Conservation (phyloP, 1,139 yeast genomes). For the Pichia sp. region DNA sequence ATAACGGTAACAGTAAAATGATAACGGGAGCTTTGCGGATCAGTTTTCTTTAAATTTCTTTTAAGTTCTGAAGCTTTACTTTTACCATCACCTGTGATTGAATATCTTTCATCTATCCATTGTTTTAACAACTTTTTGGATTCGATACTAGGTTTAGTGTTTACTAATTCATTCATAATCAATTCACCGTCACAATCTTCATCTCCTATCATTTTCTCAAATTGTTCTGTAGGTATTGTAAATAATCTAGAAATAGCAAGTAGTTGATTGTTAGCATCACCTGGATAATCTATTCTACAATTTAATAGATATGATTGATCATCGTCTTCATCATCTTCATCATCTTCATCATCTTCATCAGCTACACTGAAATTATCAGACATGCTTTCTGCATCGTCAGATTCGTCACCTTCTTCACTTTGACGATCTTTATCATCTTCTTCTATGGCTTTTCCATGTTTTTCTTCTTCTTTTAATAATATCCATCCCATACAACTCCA, state of each 20-base stretch:
- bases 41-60: slow-evolving; percentile 6
- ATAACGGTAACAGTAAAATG: slow-evolving; percentile 8
- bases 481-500: slow-evolving; percentile 43
- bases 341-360: slow-evolving; percentile 17
- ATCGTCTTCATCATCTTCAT: slow-evolving; percentile 18
- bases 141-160: not conserved
- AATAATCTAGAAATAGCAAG: slow-evolving; percentile 34
- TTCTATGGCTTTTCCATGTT: too few species aligned
- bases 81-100: slow-evolving; percentile 2
- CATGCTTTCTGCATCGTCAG: slow-evolving; percentile 21
- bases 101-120: slow-evolving; percentile 6
- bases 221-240: slow-evolving; percentile 25
- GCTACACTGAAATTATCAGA: too few species aligned
- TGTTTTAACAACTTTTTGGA: slow-evolving; percentile 3
- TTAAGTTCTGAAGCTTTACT: slow-evolving; percentile 4
- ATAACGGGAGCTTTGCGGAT: not conserved
- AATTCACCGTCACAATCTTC: slow-evolving; percentile 7
- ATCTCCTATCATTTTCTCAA: slow-evolving; percentile 10
- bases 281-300: slow-evolving; percentile 32
- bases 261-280: slow-evolving; percentile 37
- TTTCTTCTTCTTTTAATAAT: slow-evolving; percentile 11
- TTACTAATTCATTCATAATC: slow-evolving; percentile 1
- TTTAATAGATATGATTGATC: slow-evolving; percentile 36
- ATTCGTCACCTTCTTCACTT: slow-evolving; percentile 13
- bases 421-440: too few species aligned